phyloP scores from a whole-genome alignment of 106 monocot species.

The Xerophyta viscosa region DNA sequence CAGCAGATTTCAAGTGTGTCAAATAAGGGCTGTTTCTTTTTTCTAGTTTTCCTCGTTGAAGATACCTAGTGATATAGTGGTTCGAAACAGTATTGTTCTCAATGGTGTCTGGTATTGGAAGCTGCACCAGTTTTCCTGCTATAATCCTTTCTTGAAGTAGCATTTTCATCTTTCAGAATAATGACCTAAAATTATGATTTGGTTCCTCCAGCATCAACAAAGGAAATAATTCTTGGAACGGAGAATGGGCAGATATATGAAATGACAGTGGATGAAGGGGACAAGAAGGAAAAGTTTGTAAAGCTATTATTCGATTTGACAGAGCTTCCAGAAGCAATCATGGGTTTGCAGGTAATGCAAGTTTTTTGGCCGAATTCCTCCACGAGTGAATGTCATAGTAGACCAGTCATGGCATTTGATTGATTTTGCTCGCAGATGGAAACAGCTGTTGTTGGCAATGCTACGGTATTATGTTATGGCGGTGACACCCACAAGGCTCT shows the following conservation, averaged over 20 bases:
- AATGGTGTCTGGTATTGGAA: too few species aligned
- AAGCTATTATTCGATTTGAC: conserved; percentile 73
- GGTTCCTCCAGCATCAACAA: conserved; percentile 61
- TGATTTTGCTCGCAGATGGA: conserved; percentile 62
- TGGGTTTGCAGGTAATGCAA: conserved; percentile 77
- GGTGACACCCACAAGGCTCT: conserved; percentile 85
- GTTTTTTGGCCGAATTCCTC: not conserved
- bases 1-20: too few species aligned
- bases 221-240: conserved; percentile 87
- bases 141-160: not conserved
- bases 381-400: not conserved
- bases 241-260: conserved; percentile 87
- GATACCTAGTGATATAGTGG: too few species aligned
- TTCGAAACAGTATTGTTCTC: too few species aligned
- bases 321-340: conserved; percentile 86
- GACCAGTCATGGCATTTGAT: not conserved
- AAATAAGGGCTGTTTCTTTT: too few species aligned
- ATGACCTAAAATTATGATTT: not conserved
- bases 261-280: conserved; percentile 78
- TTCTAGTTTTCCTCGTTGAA: too few species aligned
- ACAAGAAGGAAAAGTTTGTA: conserved; percentile 94
- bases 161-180: too few species aligned
- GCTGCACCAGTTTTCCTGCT: not conserved
- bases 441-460: conserved; percentile 50
- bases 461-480: conserved; percentile 97